These are phyloP conservation scores for Bertia moriformis DNA, from an alignment of 2,329 filamentous ascomycete species.

Conservation along the genomic window DNA sequence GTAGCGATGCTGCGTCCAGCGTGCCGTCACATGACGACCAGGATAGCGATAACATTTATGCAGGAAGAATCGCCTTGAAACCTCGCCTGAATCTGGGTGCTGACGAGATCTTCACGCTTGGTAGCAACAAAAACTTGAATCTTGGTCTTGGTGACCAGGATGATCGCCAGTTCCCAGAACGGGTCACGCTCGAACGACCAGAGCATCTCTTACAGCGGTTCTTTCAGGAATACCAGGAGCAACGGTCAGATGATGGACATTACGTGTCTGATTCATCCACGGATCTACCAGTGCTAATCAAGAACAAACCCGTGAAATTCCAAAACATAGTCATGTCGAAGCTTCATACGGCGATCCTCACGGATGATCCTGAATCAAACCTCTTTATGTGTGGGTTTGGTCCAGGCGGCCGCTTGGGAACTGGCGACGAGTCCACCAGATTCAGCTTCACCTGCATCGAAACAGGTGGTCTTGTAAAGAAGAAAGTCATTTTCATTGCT, in stretches of 20 bases:
- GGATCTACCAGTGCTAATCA: not conserved
- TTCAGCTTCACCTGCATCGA: conserved; percentile 50
- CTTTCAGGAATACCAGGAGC: not conserved
- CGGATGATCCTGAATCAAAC: conserved; percentile 47
- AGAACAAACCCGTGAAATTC: not conserved
- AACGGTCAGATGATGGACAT: not conserved
- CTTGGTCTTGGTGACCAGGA: conserved; percentile 1
- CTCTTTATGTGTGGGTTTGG: conserved; percentile 56
- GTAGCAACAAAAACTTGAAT: conserved; percentile 1
- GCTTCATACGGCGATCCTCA: conserved; percentile 49
- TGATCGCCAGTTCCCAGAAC: not conserved
- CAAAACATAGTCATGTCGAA: conserved; percentile 18
- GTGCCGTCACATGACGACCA: not conserved
- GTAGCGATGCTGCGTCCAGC: not conserved
- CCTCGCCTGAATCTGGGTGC: not conserved
- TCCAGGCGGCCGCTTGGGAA: conserved; percentile 47
- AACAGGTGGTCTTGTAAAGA: conserved; percentile 9
- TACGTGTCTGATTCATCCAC: not conserved
- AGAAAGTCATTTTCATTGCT: conserved; percentile 38
- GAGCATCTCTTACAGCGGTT: not conserved
- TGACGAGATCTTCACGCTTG: not conserved
- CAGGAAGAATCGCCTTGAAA: not conserved
- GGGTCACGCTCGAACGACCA: not conserved
- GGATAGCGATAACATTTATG: not conserved
- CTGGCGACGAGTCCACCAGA: conserved; percentile 43